Percentiles rank a stretch among this genome's conserved stretches.
Evolutionary conservation across 2,329 filamentous ascomycete species (phyloP).

Genomic region (Cladosporium velox): DNA sequence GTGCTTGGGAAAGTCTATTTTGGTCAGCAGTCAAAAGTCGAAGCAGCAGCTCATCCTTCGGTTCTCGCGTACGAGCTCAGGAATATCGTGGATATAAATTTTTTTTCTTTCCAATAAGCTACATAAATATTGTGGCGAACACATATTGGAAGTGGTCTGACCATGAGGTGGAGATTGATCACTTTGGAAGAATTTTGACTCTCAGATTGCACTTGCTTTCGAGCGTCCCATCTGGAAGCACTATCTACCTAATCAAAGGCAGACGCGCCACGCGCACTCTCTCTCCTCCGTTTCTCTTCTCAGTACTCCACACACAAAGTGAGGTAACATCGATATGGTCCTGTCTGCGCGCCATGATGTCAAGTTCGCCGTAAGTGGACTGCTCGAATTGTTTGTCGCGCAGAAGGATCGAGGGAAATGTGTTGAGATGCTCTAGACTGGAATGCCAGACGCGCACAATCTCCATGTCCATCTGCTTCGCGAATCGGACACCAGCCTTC

Average conservation of each 20-base stretch:
- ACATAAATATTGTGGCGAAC: not conserved
- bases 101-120: not conserved
- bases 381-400: not conserved
- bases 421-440: not conserved
- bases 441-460: not conserved
- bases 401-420: not conserved
- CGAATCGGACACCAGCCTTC: not conserved
- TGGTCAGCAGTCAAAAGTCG: constrained; percentile 15
- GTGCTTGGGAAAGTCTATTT: not conserved
- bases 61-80: not conserved
- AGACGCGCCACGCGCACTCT: not conserved
- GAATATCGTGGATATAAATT: not conserved
- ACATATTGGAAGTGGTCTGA: too few relatives aligned
- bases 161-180: too few relatives aligned
- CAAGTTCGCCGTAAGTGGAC: not conserved
- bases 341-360: not conserved
- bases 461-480: not conserved
- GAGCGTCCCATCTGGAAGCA: not conserved
- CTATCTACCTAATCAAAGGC: not conserved
- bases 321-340: not conserved
- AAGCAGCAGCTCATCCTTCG: not conserved
- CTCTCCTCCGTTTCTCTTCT: not conserved
- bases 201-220: not conserved
- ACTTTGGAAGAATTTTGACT: too few relatives aligned
- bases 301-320: not conserved